These are phyloP conservation scores for Fomitopsis palustris DNA, from an alignment of 1,284 basidiomycete species.

Conservation along the genomic window DNA sequence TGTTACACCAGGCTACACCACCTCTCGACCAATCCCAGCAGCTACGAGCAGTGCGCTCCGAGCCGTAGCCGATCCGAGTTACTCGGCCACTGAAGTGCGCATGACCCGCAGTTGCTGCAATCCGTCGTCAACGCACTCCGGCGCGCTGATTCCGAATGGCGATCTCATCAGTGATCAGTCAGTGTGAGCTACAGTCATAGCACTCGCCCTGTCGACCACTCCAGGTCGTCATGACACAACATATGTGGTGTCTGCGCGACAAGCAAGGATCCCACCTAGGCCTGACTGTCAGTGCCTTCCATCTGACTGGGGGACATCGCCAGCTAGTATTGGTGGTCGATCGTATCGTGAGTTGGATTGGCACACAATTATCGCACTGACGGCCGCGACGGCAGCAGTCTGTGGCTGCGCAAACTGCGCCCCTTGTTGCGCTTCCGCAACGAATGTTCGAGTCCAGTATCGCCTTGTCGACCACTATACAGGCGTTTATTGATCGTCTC, in stretches of 20 bases:
- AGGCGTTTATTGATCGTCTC: constrained; percentile 13
- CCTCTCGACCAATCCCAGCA: neutral
- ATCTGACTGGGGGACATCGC: neutral
- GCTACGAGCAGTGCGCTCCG: neutral
- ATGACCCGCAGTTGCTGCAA: neutral
- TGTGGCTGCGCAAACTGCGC: constrained; percentile 3
- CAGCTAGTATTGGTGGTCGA: neutral
- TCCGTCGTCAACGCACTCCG: neutral
- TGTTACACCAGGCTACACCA: neutral
- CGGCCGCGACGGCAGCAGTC: neutral
- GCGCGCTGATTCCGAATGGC: neutral
- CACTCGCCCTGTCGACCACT: neutral
- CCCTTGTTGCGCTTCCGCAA: constrained; percentile 1
- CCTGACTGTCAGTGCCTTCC: neutral
- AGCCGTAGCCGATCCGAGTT: neutral
- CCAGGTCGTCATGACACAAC: constrained; percentile 5
- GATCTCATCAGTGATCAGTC: constrained; percentile 3
- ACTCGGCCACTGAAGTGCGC: neutral
- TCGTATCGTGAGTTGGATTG: neutral
- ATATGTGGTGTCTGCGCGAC: neutral
- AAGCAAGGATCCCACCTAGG: neutral
- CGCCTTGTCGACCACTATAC: constrained; percentile 14
- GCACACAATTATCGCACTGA: neutral
- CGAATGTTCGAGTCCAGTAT: constrained; percentile 1
- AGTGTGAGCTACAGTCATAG: neutral